A percentile compares a stretch with the other conserved stretches of the same genome.
Evolutionary conservation across 345 rosid species (phyloP).

Genomic region (Moringa oleifera): DNA sequence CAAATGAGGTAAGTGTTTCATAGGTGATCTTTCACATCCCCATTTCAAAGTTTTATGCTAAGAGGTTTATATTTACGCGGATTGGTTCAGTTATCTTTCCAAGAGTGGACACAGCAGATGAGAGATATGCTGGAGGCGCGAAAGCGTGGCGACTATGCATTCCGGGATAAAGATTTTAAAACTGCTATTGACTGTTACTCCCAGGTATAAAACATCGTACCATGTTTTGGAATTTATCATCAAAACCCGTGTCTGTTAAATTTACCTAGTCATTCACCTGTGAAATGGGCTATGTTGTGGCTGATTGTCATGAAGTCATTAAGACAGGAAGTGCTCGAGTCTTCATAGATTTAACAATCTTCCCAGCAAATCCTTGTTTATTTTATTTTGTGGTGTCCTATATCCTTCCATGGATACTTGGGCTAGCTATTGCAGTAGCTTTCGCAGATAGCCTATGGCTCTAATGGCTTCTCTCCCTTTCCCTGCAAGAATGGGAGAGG

Average conservation of each 20-base stretch:
- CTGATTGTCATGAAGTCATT: background rate
- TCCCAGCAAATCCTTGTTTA: no score
- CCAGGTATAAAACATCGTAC: constrained; percentile 83
- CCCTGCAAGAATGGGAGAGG: no score
- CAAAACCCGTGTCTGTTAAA: background rate
- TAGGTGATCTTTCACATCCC: background rate
- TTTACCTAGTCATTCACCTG: background rate
- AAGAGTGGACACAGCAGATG: constrained; percentile 99
- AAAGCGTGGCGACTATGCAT: constrained; percentile 88
- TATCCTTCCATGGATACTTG: no score
- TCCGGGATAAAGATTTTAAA: constrained; percentile 94
- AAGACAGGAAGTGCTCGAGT: background rate
- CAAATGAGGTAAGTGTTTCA: constrained; percentile 56
- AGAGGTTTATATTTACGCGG: constrained; percentile 17
- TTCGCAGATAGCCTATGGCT: no score
- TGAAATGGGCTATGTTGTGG: no score
- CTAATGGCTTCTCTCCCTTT: no score
- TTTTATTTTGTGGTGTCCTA: background rate
- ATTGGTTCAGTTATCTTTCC: constrained; percentile 71
- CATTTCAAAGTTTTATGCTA: constrained; percentile 6
- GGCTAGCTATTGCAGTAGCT: no score
- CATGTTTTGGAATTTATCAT: no score
- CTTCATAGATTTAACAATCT: background rate
- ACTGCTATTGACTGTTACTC: constrained; percentile 87
- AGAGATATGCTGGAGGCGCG: constrained; percentile 91